Evolutionary conservation across 768 basidiomycete species (phyloP).

Genomic region (Mrakia blollopis): DNA sequence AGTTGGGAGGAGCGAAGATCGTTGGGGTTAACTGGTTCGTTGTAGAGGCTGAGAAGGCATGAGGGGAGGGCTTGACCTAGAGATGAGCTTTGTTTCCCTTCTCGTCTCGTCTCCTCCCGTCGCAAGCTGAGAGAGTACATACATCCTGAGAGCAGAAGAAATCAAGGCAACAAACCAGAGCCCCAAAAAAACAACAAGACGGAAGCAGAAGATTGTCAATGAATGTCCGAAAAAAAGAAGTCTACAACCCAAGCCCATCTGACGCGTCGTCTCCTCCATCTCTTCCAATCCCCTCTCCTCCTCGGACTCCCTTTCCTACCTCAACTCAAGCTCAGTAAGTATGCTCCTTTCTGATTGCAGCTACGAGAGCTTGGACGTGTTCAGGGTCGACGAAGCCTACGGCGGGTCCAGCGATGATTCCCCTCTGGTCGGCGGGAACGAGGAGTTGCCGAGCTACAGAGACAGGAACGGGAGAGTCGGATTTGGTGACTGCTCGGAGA

Average conservation of each 20-base stretch:
- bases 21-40: slow-evolving; percentile 22
- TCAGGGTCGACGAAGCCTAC: slow-evolving; percentile 1
- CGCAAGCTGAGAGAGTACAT: too few relatives aligned
- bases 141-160: too few relatives aligned
- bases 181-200: too few relatives aligned
- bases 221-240: too few relatives aligned
- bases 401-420: slow-evolving; percentile 6
- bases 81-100: too few relatives aligned
- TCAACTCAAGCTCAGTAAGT: background rate
- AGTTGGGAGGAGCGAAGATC: slow-evolving; percentile 8
- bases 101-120: too few relatives aligned
- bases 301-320: background rate
- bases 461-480: background rate
- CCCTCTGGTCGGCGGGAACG: background rate
- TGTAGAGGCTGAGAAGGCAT: slow-evolving; percentile 16
- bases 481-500: background rate
- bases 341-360: background rate
- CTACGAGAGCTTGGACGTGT: background rate
- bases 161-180: too few relatives aligned
- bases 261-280: too few relatives aligned
- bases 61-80: background rate
- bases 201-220: too few relatives aligned
- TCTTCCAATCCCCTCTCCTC: too few relatives aligned
- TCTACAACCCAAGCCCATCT: too few relatives aligned
- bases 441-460: background rate